Evolutionary conservation across 2,329 filamentous ascomycete genomes (phyloP).

Genomic region (Beauveria varroae): DNA sequence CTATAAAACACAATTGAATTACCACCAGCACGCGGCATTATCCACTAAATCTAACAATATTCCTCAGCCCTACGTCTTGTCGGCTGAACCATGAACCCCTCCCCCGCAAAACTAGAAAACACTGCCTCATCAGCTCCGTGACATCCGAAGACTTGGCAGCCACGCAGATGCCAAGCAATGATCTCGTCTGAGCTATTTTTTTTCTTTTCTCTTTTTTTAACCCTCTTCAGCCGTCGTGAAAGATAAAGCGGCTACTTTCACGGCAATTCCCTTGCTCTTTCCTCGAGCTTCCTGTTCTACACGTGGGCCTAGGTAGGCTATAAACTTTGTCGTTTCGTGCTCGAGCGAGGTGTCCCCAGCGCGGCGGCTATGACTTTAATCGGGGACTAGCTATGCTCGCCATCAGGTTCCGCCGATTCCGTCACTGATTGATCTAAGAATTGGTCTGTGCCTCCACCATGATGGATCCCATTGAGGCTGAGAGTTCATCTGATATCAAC

Average conservation of each 20-base stretch:
- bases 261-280: no score
- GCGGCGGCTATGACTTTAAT: no score
- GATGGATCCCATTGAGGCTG: not conserved
- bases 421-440: not conserved
- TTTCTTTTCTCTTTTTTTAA: not conserved
- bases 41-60: not conserved
- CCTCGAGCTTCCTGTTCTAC: no score
- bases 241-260: no score
- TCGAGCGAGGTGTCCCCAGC: no score
- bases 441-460: not conserved
- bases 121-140: not conserved
- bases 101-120: not conserved
- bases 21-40: no score
- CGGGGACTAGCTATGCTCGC: no score
- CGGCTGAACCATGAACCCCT: not conserved
- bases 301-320: no score
- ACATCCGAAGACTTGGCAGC: not conserved
- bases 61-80: not conserved
- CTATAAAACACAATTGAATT: not conserved
- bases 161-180: no score
- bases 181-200: not conserved
- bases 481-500: slow-evolving; percentile 15
- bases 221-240: slow-evolving; percentile 14
- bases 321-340: no score
- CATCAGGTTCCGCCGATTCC: slow-evolving; percentile 5